phyloP scores from a whole-genome alignment of 129 eudicot genomes.

The Scalesia atractyloides region DNA sequence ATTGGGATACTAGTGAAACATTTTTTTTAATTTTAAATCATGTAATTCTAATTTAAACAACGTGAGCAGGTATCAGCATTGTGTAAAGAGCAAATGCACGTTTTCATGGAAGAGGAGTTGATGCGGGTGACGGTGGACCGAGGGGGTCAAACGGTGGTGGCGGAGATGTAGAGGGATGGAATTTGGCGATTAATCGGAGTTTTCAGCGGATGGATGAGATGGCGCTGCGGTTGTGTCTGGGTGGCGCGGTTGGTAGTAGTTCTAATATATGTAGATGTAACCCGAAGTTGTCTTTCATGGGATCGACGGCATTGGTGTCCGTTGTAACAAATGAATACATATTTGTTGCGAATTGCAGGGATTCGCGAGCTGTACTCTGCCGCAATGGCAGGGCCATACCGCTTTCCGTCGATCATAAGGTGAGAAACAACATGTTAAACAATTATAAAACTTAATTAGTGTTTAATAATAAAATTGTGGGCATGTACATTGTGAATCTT shows the following conservation, averaged over 20 bases:
- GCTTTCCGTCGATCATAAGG: slow-evolving; percentile 60
- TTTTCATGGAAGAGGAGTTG: slow-evolving; percentile 47
- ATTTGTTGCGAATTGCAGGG: slow-evolving; percentile 53
- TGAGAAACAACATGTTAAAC: not conserved
- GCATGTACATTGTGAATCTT: not conserved
- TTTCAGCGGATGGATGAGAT: slow-evolving; percentile 45
- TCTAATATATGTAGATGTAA: slow-evolving; percentile 31
- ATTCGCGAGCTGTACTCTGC: slow-evolving; percentile 51
- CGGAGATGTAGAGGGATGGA: slow-evolving; percentile 36
- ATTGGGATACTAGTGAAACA: too few species aligned
- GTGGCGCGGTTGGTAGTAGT: slow-evolving; percentile 9
- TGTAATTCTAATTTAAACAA: not conserved
- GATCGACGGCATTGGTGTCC: slow-evolving; percentile 55
- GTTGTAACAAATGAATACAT: slow-evolving; percentile 28
- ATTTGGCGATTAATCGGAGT: slow-evolving; percentile 22
- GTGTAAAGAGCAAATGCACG: slow-evolving; percentile 51
- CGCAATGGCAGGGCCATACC: slow-evolving; percentile 39
- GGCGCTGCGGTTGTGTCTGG: slow-evolving; percentile 34
- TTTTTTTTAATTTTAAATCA: not conserved
- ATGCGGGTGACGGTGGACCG: slow-evolving; percentile 22
- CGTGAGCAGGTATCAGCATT: slow-evolving; percentile 47
- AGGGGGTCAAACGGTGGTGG: not conserved
- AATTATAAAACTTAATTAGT: too few species aligned
- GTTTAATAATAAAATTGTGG: not conserved
- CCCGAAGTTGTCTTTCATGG: slow-evolving; percentile 21